Evolutionary conservation across 352 stramenopile species (phyloP), one percentile per base, ranked within the genome.

Genomic region (Halophytophthora batemanensis): DNA sequence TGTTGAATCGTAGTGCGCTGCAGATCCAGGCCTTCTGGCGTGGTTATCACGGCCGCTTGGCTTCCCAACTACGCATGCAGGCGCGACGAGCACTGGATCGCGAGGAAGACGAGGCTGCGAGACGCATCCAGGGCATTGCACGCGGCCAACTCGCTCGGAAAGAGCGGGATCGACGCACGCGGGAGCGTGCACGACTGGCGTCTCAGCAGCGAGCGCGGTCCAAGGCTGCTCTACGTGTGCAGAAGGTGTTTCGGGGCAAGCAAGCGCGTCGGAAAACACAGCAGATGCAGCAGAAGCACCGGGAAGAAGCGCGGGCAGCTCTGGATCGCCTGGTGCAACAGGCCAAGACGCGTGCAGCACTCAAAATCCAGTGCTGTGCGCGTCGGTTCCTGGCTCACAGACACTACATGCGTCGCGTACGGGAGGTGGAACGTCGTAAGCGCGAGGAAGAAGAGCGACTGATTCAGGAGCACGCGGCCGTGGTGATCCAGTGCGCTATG

Each of bases 11-110:
- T 19, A 81, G 71, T 15, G 82, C 78, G 10, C 60, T 93, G 11
- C 73, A 72, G n/a, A 91, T 93, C 44, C 85, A 95, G 49, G 65
- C 71, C 0, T 73, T 64, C 25, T 95, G 79, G 78, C 74, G 85
- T n/a, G 82, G 82, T 0, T 88, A 74, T 50, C 80, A 88, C 41
- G 80, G 74, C 15, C 80, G 81, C 0, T 45, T 88, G 6, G 77
- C 66, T 28, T 74, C 72, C 18, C 80, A 87, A 39, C 19, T 93
- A 43, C 64, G 67, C 7, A 50, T 74, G 8, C 74, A 87, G 51
- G 78, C 81, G 1, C 66, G 74, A 39, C 58, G 57, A 34, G 72
- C 61, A 10, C 59, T 90, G 18, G 56, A 84, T 6, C 42, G 67
- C 31, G 77, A 95, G 53, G 66, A 86, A 34, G 45, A 72, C 6